These are phyloP conservation scores for Penicillium arizonense DNA, from an alignment of 495 filamentous ascomycete species.

Conservation along the genomic window DNA sequence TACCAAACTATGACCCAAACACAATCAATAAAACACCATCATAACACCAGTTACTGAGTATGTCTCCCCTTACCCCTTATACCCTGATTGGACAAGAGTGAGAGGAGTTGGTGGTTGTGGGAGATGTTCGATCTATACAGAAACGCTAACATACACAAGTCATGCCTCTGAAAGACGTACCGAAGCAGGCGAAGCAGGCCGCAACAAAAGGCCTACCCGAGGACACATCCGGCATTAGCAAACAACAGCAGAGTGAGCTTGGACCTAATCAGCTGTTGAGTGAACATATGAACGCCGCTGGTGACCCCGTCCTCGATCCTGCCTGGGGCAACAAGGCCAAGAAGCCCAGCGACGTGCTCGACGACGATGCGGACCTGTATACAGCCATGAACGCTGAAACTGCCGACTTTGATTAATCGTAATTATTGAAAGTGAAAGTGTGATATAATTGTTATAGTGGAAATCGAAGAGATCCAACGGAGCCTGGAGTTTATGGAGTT, in stretches of 20 bases:
- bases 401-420: conserved; percentile 34
- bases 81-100: no score
- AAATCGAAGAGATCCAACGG: no score
- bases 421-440: neutral
- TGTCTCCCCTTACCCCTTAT: neutral
- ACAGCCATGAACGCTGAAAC: conserved; percentile 31
- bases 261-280: conserved; percentile 26
- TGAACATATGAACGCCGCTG: conserved; percentile 28
- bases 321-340: conserved; percentile 18
- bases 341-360: conserved; percentile 11
- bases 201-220: conserved; percentile 1
- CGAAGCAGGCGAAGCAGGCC: neutral
- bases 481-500: neutral
- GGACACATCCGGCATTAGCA: neutral
- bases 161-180: neutral
- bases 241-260: conserved; percentile 16
- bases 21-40: neutral
- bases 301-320: conserved; percentile 36
- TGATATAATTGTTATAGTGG: no score
- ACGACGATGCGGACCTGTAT: conserved; percentile 28
- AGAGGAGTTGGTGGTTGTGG: no score
- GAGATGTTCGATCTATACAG: neutral
- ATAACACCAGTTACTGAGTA: neutral
- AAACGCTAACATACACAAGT: neutral
- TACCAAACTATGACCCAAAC: neutral